A percentile compares a stretch with the other conserved stretches of the same genome.
These are phyloP conservation scores for Suhomyces bolitotheri DNA, from an alignment of 1,139 yeast genomes.

Conservation along the genomic window DNA sequence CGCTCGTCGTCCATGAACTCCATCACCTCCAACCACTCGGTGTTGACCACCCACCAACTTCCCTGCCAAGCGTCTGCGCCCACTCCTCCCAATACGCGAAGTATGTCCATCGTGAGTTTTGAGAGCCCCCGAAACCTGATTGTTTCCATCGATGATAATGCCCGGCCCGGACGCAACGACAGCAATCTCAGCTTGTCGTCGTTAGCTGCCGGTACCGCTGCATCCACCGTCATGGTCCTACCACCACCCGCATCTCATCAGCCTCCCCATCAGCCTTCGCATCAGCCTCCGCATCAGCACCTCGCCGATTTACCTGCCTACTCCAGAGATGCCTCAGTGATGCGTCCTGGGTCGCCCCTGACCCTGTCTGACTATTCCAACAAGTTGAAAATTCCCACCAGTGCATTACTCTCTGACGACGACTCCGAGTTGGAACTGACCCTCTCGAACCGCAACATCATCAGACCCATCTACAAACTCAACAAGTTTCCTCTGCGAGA, in stretches of 20 bases:
- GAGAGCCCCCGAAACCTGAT: conserved; percentile 48
- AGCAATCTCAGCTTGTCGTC: conserved; percentile 19
- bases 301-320: background rate
- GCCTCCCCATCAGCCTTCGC: conserved; percentile 1
- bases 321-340: background rate
- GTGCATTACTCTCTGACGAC: conserved; percentile 35
- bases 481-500: conserved; percentile 13
- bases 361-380: conserved; percentile 3
- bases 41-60: conserved; percentile 5
- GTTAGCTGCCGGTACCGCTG: conserved; percentile 3
- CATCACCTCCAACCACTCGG: conserved; percentile 16
- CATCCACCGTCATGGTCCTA: background rate
- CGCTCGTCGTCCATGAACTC: conserved; percentile 42
- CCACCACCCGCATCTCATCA: conserved; percentile 1
- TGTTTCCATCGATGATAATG: conserved; percentile 40
- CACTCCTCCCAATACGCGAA: conserved; percentile 25
- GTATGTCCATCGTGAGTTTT: conserved; percentile 41
- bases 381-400: conserved; percentile 13
- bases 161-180: conserved; percentile 35
- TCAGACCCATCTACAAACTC: conserved; percentile 21
- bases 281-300: background rate
- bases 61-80: conserved; percentile 8
- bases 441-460: conserved; percentile 19
- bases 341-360: background rate
- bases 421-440: conserved; percentile 33